A percentile compares a stretch with the other conserved stretches of the same genome.
phyloP scores from a whole-genome alignment of 1,284 basidiomycete species.

The Trametes polyzona region DNA sequence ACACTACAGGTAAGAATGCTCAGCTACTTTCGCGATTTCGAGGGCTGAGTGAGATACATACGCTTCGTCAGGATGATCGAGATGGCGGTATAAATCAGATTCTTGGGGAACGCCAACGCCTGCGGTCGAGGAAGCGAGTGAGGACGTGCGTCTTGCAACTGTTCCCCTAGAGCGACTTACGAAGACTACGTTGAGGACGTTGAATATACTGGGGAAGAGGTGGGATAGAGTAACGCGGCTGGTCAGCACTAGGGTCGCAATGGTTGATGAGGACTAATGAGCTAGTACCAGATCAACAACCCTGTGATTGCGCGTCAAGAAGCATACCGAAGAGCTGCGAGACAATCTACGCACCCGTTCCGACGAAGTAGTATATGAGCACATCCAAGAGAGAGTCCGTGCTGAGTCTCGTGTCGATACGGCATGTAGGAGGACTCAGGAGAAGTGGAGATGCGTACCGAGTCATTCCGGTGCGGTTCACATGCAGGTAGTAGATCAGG shows the following conservation, averaged over 20 bases:
- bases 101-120: slow-evolving; percentile 6
- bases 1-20: background rate
- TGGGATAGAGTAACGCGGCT: no score
- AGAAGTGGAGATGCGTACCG: background rate
- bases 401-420: background rate
- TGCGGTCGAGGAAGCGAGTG: background rate
- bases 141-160: background rate
- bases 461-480: slow-evolving; percentile 3
- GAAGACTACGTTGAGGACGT: slow-evolving; percentile 9
- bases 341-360: slow-evolving; percentile 1
- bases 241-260: background rate
- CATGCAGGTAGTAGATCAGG: slow-evolving; percentile 6
- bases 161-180: background rate
- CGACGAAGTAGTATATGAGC: slow-evolving; percentile 7
- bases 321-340: background rate
- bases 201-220: slow-evolving; percentile 5
- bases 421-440: no score
- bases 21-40: background rate
- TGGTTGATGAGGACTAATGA: background rate
- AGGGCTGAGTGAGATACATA: background rate
- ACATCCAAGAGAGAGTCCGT: slow-evolving; percentile 14
- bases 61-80: slow-evolving; percentile 14
- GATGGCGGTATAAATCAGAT: slow-evolving; percentile 9
- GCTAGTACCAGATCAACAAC: slow-evolving; percentile 6
- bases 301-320: background rate